Conservation (phyloP, 2,329 filamentous ascomycete species). For the Cryphonectria naterciae region DNA sequence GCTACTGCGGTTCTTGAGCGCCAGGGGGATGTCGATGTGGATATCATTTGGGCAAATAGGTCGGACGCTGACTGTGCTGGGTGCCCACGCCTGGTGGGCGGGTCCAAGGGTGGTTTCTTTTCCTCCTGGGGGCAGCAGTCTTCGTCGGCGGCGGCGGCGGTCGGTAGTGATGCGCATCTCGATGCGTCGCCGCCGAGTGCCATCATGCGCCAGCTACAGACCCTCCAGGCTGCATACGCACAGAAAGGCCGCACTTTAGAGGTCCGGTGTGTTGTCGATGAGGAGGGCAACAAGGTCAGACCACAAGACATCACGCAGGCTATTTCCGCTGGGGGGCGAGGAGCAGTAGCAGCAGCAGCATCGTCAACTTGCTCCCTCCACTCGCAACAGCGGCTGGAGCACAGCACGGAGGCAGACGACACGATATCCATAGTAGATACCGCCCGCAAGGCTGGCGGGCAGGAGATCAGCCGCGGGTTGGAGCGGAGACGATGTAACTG, state of each 20-base stretch:
- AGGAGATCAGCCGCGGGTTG: constrained; percentile 30
- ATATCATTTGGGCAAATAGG: constrained; percentile 83
- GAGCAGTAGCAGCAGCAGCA: constrained; percentile 25
- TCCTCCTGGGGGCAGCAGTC: constrained; percentile 15
- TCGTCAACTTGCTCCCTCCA: constrained; percentile 33
- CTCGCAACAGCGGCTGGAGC: constrained; percentile 35
- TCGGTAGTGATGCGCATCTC: constrained; percentile 4
- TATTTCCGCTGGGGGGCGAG: constrained; percentile 29
- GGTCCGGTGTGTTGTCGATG: constrained; percentile 81
- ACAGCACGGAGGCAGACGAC: constrained; percentile 31
- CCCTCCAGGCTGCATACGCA: constrained; percentile 52
- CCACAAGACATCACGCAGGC: constrained; percentile 50
- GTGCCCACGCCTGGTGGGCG: constrained; percentile 39
- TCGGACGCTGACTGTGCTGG: constrained; percentile 67
- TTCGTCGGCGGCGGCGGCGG: constrained; percentile 37
- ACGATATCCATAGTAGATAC: background rate
- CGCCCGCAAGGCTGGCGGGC: constrained; percentile 27
- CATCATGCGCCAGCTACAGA: constrained; percentile 66
- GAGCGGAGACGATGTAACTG: constrained; percentile 35
- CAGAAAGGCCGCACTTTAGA: constrained; percentile 54
- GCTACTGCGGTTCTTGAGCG: constrained; percentile 61
- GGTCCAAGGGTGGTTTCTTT: background rate
- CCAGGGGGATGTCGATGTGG: constrained; percentile 52
- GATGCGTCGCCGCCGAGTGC: constrained; percentile 44
- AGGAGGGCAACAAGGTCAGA: constrained; percentile 72